Conservation (phyloP, 441 rosid genomes). For the Populus hybrid region DNA sequence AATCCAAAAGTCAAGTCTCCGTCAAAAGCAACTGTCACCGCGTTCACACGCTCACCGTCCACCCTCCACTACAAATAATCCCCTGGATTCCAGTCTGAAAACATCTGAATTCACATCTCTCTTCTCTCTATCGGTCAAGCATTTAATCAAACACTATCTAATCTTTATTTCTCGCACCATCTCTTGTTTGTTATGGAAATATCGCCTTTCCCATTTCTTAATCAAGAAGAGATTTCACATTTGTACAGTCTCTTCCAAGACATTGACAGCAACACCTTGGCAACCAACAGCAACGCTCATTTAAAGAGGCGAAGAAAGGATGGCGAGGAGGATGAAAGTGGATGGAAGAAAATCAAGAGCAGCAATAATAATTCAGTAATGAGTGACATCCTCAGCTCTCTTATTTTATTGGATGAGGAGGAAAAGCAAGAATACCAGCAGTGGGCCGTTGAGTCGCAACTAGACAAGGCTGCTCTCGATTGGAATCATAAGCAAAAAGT, state of each 20-base stretch:
- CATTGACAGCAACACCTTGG: slow-evolving; percentile 31
- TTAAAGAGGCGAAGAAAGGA: slow-evolving; percentile 44
- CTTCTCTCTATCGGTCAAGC: slow-evolving; percentile 7
- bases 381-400: slow-evolving; percentile 56
- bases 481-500: slow-evolving; percentile 38
- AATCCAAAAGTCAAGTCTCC: slow-evolving; percentile 13
- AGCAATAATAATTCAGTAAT: slow-evolving; percentile 20
- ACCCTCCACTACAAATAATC: not conserved
- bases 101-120: slow-evolving; percentile 15
- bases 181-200: slow-evolving; percentile 51
- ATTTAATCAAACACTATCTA: slow-evolving; percentile 31
- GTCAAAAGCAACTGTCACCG: slow-evolving; percentile 15
- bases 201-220: slow-evolving; percentile 53
- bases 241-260: slow-evolving; percentile 46
- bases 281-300: slow-evolving; percentile 26
- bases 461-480: slow-evolving; percentile 42
- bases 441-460: slow-evolving; percentile 36
- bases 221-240: slow-evolving; percentile 57
- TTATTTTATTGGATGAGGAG: slow-evolving; percentile 57
- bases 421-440: slow-evolving; percentile 45
- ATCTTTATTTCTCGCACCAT: not conserved
- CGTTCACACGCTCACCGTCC: slow-evolving; percentile 17
- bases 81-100: slow-evolving; percentile 13
- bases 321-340: slow-evolving; percentile 26
- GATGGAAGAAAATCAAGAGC: not conserved